Percentiles rank a stretch among this genome's conserved stretches.
phyloP scores from a whole-genome alignment of 495 filamentous ascomycete genomes.

The Cercophora sp. region DNA sequence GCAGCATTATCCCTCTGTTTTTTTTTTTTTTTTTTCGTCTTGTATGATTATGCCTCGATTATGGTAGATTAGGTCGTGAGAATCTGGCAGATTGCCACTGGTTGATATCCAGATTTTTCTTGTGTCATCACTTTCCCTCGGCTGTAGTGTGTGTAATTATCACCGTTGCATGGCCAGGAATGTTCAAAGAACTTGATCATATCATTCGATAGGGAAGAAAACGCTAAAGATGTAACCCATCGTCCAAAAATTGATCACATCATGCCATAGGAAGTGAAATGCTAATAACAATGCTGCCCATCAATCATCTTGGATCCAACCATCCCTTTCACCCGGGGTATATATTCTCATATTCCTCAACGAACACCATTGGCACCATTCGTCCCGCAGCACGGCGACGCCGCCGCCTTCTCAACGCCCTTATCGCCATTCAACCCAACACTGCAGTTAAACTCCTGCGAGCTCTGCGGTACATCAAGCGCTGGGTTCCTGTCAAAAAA shows the following conservation, averaged over 20 bases:
- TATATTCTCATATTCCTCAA: no score
- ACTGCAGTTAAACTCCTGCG: slow-evolving; percentile 49
- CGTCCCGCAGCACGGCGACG: neutral
- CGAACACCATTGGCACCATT: neutral
- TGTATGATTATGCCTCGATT: neutral
- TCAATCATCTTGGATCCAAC: neutral
- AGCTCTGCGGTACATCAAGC: slow-evolving; percentile 63
- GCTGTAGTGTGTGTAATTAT: neutral
- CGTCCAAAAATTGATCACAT: no score
- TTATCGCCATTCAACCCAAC: slow-evolving; percentile 35
- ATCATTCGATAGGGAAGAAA: neutral
- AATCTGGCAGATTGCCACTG: neutral
- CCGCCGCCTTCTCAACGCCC: neutral
- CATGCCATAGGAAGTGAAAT: no score
- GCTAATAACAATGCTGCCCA: neutral
- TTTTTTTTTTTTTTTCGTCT: neutral
- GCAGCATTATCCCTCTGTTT: neutral
- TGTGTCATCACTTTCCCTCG: neutral
- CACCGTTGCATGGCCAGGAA: neutral
- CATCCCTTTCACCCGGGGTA: neutral
- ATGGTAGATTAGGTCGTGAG: neutral
- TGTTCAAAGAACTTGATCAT: neutral
- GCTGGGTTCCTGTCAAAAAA: slow-evolving; percentile 73
- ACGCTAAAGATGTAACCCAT: neutral
- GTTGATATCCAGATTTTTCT: neutral